Evolutionary conservation across 1,139 yeast genomes (phyloP).

Genomic region (Hanseniaspora gamundiae): DNA sequence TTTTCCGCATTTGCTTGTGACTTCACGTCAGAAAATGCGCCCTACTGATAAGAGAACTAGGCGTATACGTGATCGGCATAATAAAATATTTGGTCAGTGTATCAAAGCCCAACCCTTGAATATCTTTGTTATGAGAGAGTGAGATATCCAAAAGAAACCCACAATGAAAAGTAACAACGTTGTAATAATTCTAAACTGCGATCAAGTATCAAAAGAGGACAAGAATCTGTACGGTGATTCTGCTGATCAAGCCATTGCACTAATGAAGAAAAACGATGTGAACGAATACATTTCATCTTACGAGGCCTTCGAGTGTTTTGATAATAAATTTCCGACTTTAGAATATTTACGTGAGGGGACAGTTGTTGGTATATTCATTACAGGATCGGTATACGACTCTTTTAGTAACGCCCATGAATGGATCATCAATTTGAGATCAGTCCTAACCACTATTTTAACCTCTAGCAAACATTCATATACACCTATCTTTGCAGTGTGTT

Average conservation of each 20-base stretch:
- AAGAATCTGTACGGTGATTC: slow-evolving; percentile 15
- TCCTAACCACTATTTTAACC: slow-evolving; percentile 18
- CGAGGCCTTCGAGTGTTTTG: slow-evolving; percentile 11
- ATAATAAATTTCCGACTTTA: slow-evolving; percentile 17
- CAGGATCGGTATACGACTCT: slow-evolving; percentile 46
- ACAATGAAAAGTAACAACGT: slow-evolving; percentile 10
- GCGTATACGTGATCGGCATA: no score
- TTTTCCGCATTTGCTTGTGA: no score
- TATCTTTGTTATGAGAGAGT: no score
- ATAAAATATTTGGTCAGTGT: no score
- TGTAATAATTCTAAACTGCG: slow-evolving; percentile 20
- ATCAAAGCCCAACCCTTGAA: no score
- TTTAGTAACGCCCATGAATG: slow-evolving; percentile 33
- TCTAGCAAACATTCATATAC: not conserved
- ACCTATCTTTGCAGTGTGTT: slow-evolving; percentile 61
- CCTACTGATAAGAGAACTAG: no score
- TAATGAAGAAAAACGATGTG: slow-evolving; percentile 11
- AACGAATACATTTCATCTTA: slow-evolving; percentile 11
- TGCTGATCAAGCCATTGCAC: slow-evolving; percentile 16
- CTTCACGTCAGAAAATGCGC: no score
- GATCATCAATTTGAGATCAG: slow-evolving; percentile 32
- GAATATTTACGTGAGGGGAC: slow-evolving; percentile 8
- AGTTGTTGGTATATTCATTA: slow-evolving; percentile 32
- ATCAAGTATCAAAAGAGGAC: slow-evolving; percentile 12
- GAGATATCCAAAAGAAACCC: not conserved